Percentiles rank a stretch among this genome's conserved stretches.
Conservation (phyloP, 805 yeast genomes). For the Metschnikowia aberdeeniae region DNA sequence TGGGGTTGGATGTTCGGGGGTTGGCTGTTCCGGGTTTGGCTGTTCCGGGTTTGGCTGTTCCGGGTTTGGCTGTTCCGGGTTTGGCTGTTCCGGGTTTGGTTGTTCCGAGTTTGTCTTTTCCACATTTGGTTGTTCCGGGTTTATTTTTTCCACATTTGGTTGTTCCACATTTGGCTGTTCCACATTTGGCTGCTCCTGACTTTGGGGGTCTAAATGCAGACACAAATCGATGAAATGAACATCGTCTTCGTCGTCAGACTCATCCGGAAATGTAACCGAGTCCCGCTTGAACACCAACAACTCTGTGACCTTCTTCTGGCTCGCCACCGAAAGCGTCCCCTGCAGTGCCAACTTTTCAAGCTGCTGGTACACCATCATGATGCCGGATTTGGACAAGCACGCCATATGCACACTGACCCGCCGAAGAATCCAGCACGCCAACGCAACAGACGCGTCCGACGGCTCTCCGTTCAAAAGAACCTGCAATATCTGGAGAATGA, state of each 20-base stretch:
- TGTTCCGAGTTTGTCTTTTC: not conserved
- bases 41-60: not conserved
- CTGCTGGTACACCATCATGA: constrained; percentile 52
- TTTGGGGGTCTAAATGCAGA: constrained; percentile 3
- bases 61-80: not conserved
- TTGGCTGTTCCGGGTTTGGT: not conserved
- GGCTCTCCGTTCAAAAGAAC: constrained; percentile 34
- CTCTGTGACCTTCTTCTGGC: constrained; percentile 8
- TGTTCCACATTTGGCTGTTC: too few species aligned
- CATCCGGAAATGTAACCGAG: constrained; percentile 26
- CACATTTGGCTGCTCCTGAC: not conserved
- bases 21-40: not conserved
- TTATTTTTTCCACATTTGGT: too few species aligned
- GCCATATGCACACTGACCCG: constrained; percentile 50
- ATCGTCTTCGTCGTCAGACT: constrained; percentile 15
- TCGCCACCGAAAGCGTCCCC: constrained; percentile 22
- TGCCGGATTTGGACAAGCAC: constrained; percentile 41
- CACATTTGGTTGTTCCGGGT: not conserved
- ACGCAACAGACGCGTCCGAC: constrained; percentile 53
- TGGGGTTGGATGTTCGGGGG: too few species aligned
- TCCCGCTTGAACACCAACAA: constrained; percentile 13
- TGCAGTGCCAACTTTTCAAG: constrained; percentile 60
- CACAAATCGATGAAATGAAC: not conserved
- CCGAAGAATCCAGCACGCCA: constrained; percentile 48
- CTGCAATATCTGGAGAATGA: constrained; percentile 34